phyloP scores from a whole-genome alignment of 768 basidiomycete genomes.

The Rubroboletus pulcherrimus region DNA sequence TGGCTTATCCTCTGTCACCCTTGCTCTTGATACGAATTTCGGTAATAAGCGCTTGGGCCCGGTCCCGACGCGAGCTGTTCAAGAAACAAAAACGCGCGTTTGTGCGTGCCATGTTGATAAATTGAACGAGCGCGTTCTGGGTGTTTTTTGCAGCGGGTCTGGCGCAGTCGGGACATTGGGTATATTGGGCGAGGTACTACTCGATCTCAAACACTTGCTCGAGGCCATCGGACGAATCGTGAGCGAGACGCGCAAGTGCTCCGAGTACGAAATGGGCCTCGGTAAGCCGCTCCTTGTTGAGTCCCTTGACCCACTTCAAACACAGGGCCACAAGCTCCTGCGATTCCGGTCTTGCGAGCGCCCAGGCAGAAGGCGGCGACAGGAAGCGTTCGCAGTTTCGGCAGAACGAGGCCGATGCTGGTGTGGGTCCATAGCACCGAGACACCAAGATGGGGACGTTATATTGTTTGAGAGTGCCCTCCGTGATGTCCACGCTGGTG shows the following conservation, averaged over 20 bases:
- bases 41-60: too few relatives aligned
- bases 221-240: constrained; percentile 59
- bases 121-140: constrained; percentile 97
- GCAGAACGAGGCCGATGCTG: constrained; percentile 89
- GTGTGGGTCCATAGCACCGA: constrained; percentile 2
- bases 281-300: constrained; percentile 92
- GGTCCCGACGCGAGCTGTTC: constrained; percentile 83
- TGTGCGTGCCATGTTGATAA: constrained; percentile 98
- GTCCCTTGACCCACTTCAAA: constrained; percentile 89
- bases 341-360: constrained; percentile 82
- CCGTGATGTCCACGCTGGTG: constrained; percentile 88
- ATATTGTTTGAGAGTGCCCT: constrained; percentile 96
- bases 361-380: constrained; percentile 86
- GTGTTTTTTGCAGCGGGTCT: constrained; percentile 97
- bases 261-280: constrained; percentile 98
- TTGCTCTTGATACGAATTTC: too few relatives aligned
- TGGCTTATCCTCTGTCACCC: too few relatives aligned
- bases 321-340: constrained; percentile 56
- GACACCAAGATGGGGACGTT: constrained; percentile 10
- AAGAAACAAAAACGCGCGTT: constrained; percentile 95
- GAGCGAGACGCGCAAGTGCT: constrained; percentile 85
- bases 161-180: constrained; percentile 93
- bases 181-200: constrained; percentile 89
- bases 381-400: constrained; percentile 95
- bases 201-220: constrained; percentile 98